A percentile compares a stretch with the other conserved stretches of the same genome.
Conservation (phyloP, 345 rosid species). For the Arabidopsis suecica region DNA sequence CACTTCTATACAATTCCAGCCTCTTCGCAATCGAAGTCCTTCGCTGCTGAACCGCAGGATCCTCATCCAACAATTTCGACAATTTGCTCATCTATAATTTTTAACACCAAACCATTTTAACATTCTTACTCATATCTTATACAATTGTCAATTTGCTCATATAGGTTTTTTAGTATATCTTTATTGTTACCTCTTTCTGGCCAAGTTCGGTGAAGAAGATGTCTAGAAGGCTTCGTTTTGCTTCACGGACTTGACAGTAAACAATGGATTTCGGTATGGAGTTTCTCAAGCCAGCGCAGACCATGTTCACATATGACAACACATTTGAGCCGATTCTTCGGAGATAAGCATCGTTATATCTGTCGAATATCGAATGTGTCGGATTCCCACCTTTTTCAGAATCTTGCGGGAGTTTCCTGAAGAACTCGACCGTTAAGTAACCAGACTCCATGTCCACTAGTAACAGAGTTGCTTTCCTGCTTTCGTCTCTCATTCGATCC, state of each 20-base stretch:
- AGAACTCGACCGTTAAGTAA: conserved; percentile 93
- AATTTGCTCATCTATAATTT: conserved; percentile 59
- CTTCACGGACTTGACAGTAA: conserved; percentile 94
- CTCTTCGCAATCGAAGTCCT: conserved; percentile 74
- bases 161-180: background rate
- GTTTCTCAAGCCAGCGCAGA: conserved; percentile 74
- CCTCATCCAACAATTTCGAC: conserved; percentile 72
- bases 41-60: conserved; percentile 85
- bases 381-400: conserved; percentile 97
- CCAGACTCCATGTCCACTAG: conserved; percentile 93
- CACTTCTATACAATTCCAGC: conserved; percentile 86
- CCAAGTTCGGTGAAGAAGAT: conserved; percentile 87
- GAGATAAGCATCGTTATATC: conserved; percentile 89
- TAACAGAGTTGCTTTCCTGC: conserved; percentile 84
- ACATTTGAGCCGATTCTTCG: conserved; percentile 84
- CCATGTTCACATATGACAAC: conserved; percentile 82
- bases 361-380: conserved; percentile 81
- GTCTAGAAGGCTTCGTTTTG: conserved; percentile 89
- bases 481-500: conserved; percentile 92
- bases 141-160: background rate
- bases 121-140: background rate
- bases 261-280: conserved; percentile 93
- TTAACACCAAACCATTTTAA: conserved; percentile 26
- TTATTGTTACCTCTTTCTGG: conserved; percentile 65
- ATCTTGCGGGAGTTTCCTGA: conserved; percentile 96